phyloP scores from a whole-genome alignment of 768 basidiomycete species.

The Kwoniella pini region DNA sequence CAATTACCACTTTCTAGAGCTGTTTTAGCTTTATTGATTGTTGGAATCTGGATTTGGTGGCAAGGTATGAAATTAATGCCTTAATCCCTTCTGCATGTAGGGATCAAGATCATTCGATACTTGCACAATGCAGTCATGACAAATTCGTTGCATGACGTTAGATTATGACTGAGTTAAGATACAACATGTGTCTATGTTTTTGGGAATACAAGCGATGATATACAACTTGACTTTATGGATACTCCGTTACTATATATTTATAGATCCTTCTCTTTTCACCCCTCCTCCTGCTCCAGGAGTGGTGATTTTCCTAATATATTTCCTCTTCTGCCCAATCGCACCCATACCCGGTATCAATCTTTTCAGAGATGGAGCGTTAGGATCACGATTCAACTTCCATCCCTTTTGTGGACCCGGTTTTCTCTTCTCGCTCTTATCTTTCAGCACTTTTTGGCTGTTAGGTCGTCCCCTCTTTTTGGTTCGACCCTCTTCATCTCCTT shows the following conservation, averaged over 20 bases:
- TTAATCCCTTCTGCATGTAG: constrained; percentile 15
- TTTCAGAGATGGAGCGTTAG: neutral
- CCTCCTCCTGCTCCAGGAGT: neutral
- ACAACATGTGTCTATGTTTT: too few relatives aligned
- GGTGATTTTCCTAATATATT: constrained; percentile 14
- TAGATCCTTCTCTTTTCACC: constrained; percentile 14
- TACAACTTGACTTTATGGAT: neutral
- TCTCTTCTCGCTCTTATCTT: constrained; percentile 21
- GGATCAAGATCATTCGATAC: too few relatives aligned
- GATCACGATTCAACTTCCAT: constrained; percentile 35
- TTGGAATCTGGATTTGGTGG: constrained; percentile 43
- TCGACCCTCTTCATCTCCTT: neutral
- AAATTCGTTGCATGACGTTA: too few relatives aligned
- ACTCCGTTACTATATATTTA: neutral
- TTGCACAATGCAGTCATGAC: constrained; percentile 2
- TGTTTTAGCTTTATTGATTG: constrained; percentile 31
- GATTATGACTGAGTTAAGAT: too few relatives aligned
- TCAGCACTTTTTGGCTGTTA: neutral
- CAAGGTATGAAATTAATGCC: constrained; percentile 43
- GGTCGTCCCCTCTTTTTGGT: constrained; percentile 14
- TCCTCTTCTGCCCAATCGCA: constrained; percentile 8
- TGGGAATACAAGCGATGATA: neutral
- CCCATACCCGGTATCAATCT: neutral
- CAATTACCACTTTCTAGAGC: constrained; percentile 48
- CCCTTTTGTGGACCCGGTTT: constrained; percentile 43